These are phyloP conservation scores for Aureobasidium sp. DNA, from an alignment of 2,329 filamentous ascomycete species.

Conservation along the genomic window DNA sequence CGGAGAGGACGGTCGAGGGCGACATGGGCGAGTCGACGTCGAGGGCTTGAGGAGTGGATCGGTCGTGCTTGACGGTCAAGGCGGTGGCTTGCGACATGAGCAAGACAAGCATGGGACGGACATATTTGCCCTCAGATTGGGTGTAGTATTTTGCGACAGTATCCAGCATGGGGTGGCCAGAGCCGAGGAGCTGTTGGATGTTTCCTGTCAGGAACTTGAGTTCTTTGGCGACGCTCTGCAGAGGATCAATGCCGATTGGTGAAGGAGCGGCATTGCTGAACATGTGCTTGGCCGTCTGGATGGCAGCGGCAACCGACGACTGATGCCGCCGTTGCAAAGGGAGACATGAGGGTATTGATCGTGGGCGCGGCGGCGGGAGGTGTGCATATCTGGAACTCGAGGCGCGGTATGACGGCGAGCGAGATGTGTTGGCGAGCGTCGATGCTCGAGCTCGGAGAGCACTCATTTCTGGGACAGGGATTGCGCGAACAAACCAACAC, in stretches of 20 bases:
- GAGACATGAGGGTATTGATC: neutral
- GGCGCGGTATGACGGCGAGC: neutral
- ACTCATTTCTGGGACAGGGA: constrained; percentile 24
- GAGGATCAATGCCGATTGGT: constrained; percentile 74
- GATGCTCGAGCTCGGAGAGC: constrained; percentile 25
- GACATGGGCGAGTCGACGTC: constrained; percentile 55
- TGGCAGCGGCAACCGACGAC: constrained; percentile 65
- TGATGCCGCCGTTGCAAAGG: constrained; percentile 28
- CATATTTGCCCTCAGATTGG: constrained; percentile 90
- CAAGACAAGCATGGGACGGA: constrained; percentile 86
- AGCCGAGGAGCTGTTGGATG: constrained; percentile 85
- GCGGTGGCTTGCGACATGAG: constrained; percentile 93
- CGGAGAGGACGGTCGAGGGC: constrained; percentile 56
- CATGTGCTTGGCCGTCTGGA: constrained; percentile 58
- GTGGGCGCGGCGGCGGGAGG: constrained; percentile 14
- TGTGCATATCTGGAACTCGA: constrained; percentile 3
- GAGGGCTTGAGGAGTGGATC: constrained; percentile 21
- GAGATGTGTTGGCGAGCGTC: constrained; percentile 24
- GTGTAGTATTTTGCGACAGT: constrained; percentile 98
- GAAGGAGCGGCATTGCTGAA: constrained; percentile 55
- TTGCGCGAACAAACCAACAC: neutral
- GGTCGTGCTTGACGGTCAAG: constrained; percentile 57
- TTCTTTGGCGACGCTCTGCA: constrained; percentile 87
- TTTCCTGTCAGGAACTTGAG: constrained; percentile 94
- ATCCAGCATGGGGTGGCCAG: constrained; percentile 87